Evolutionary conservation across 148 eudicot species (phyloP).

Genomic region (Euryodendron excelsum): DNA sequence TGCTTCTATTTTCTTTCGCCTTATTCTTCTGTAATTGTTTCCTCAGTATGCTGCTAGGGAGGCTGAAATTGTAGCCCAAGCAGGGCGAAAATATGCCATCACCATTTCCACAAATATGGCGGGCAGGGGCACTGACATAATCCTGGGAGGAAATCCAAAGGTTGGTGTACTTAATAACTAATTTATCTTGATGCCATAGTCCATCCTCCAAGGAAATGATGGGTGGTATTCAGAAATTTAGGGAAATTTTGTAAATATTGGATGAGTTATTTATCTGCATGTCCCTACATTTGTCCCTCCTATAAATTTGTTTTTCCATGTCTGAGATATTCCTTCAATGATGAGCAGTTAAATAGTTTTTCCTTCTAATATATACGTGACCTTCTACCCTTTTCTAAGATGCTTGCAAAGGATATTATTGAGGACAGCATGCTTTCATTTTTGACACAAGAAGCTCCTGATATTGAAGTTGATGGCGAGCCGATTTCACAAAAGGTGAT

Average conservation of each 20-base stretch:
- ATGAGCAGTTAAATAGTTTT: constrained; percentile 1
- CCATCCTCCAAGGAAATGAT: neutral
- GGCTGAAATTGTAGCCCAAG: constrained; percentile 98
- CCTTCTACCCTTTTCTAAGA: constrained; percentile 39
- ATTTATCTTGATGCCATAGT: neutral
- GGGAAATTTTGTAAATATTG: neutral
- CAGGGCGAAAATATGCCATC: constrained; percentile 90
- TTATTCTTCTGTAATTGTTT: constrained; percentile 5
- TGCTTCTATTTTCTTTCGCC: neutral
- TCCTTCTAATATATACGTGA: neutral
- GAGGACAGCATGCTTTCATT: constrained; percentile 72
- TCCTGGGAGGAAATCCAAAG: constrained; percentile 98
- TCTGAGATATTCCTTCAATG: neutral
- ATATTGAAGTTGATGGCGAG: constrained; percentile 56
- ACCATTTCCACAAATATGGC: constrained; percentile 99
- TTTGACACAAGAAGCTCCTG: constrained; percentile 56
- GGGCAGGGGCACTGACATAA: constrained; percentile 98
- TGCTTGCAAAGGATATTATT: constrained; percentile 83
- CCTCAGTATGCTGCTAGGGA: constrained; percentile 97
- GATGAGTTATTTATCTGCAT: neutral
- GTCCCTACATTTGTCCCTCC: too few relatives aligned
- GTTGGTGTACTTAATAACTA: constrained; percentile 30
- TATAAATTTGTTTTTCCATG: neutral
- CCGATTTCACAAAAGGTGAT: constrained; percentile 57
- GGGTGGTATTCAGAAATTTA: neutral